These are phyloP conservation scores for Aspergillus hancockii DNA, from an alignment of 495 filamentous ascomycete species.

Conservation along the genomic window DNA sequence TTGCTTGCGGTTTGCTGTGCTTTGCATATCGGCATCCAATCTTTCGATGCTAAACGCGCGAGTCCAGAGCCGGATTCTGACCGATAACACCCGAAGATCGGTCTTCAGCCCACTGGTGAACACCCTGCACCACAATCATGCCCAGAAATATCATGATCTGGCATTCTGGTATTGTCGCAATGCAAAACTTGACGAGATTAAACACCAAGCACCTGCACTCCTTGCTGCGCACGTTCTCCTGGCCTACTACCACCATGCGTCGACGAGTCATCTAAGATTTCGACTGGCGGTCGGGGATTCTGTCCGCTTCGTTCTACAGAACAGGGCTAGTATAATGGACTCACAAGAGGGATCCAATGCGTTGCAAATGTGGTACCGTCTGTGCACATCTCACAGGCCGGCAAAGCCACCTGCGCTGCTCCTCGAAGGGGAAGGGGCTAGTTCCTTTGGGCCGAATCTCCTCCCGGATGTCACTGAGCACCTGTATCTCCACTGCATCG, in stretches of 20 bases:
- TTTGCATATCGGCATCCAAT: slow-evolving; percentile 21
- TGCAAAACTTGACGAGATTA: neutral
- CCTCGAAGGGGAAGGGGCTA: slow-evolving; percentile 20
- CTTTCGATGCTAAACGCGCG: slow-evolving; percentile 20
- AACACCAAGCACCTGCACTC: neutral
- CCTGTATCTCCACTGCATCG: slow-evolving; percentile 16
- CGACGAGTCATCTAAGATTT: slow-evolving; percentile 16
- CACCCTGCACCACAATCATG: slow-evolving; percentile 5
- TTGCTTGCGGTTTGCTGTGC: slow-evolving; percentile 2
- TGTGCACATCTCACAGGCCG: slow-evolving; percentile 20
- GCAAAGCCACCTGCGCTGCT: slow-evolving; percentile 18
- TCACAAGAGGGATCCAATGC: slow-evolving; percentile 5
- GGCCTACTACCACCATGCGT: slow-evolving; percentile 23
- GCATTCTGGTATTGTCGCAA: slow-evolving; percentile 2
- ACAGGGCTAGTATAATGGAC: neutral
- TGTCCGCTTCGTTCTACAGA: slow-evolving; percentile 11
- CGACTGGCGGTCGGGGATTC: slow-evolving; percentile 18
- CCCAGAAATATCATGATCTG: slow-evolving; percentile 11
- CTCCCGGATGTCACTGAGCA: slow-evolving; percentile 18
- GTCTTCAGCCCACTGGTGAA: slow-evolving; percentile 18
- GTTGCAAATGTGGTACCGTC: slow-evolving; percentile 23
- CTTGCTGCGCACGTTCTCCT: slow-evolving; percentile 11
- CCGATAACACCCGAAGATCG: slow-evolving; percentile 6
- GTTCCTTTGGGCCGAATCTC: slow-evolving; percentile 14
- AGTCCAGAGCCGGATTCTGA: slow-evolving; percentile 11